Evolutionary conservation across 2,329 filamentous ascomycete species (phyloP), one percentile per base, ranked within the genome.

Genomic region (Leptodontidium sp.): DNA sequence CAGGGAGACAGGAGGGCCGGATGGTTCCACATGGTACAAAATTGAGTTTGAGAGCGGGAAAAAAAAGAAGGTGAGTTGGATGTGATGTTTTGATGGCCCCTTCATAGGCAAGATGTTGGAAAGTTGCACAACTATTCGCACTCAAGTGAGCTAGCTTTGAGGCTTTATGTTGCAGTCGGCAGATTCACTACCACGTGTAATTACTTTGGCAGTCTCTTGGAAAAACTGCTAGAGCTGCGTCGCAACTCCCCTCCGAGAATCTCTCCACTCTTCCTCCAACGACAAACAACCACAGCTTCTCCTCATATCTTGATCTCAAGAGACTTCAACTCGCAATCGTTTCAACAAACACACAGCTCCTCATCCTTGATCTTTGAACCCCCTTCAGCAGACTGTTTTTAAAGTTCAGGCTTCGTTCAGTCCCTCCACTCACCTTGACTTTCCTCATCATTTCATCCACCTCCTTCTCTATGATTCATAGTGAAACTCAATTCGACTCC

Each of bases 1-100:
- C n/a, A 69, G 73, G 38, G 75, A 77, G 29, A 26, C 74, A 15
- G 45, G 72, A 40, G 66, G 65, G 2, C 35, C 62, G 12, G 62
- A 73, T 64, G 73, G 72, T 9, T 52, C 73, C 35, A 29, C 55
- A 17, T 68, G 70, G 62, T 80, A 78, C 65, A 70, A 62, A 43
- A 74, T 80, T 24, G 74, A 76, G 65, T 79, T 74, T 66, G 77
- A 76, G 43, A 76, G 78, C 71, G 78, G 78, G 12, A 74, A 67
- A 59, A 68, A 74, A 66, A 74, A 76, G 61, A 67, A 72, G 61
- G 78, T 80, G 68, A 76, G 78, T 78, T 38, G 14, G 32, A 40
- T 62, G 5, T 45, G 35, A 15, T 21, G 9, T 35, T 55, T 45
- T 24, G 2, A 15, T 8, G 21, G 7, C 17, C 38, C 57, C 15